Percentiles rank a stretch among this genome's conserved stretches.
These are phyloP conservation scores for Globomyces sp. DNA, from an alignment of 371 early-diverging fungal genomes.

Conservation along the genomic window DNA sequence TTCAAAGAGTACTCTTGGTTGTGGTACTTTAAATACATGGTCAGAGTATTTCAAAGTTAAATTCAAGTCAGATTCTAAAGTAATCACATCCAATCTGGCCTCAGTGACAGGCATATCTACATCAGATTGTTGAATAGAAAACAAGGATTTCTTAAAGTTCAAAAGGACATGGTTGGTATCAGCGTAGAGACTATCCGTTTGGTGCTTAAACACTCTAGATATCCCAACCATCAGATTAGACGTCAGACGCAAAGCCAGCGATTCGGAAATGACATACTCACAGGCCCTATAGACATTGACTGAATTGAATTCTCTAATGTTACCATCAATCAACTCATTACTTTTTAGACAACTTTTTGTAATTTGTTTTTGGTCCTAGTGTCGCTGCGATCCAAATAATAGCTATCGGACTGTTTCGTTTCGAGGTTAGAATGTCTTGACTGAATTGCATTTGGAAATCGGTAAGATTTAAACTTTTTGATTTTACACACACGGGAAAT, in stretches of 20 bases:
- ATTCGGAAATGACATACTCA: background rate
- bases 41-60: background rate
- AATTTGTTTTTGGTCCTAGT: background rate
- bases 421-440: background rate
- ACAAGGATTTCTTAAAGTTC: background rate
- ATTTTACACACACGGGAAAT: too few species aligned
- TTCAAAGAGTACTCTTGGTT: background rate
- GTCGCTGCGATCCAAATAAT: constrained; percentile 3
- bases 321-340: too few species aligned
- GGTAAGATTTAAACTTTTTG: too few species aligned
- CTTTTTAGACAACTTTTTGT: constrained; percentile 2
- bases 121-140: background rate
- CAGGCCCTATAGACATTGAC: background rate
- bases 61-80: background rate
- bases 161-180: background rate
- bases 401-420: background rate
- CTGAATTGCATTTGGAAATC: too few species aligned
- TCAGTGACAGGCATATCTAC: background rate
- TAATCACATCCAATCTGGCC: background rate
- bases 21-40: background rate
- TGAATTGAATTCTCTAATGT: background rate
- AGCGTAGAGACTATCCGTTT: background rate
- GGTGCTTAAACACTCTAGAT: background rate
- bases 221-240: background rate
- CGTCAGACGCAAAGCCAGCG: background rate